Evolutionary conservation across 1,284 basidiomycete genomes (phyloP).

Genomic region (Phenoliferia sp.): DNA sequence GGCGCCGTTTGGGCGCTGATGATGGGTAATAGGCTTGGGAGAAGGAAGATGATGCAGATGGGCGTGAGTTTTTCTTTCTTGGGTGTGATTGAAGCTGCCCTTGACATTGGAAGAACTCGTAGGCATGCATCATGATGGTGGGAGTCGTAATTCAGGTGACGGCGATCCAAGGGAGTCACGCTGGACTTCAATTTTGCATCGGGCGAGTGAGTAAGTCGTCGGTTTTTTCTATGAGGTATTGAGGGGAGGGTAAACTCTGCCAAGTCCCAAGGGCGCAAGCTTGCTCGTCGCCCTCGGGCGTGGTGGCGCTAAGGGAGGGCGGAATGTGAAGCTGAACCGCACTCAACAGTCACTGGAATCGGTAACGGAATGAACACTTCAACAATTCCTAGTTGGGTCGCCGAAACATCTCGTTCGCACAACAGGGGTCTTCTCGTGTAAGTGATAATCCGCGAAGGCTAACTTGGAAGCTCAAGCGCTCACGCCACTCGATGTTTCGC

Average conservation of each 20-base stretch:
- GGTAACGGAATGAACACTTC: conserved; percentile 53
- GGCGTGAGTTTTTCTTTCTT: not conserved
- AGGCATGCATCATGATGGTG: not conserved
- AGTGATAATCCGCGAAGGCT: conserved; percentile 41
- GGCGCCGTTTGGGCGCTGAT: conserved; percentile 28
- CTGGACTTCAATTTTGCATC: not conserved
- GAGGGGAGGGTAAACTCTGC: no score
- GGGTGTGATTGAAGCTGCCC: not conserved
- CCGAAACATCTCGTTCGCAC: conserved; percentile 54
- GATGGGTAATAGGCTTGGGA: conserved; percentile 26
- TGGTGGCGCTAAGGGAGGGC: no score
- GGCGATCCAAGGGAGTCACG: not conserved
- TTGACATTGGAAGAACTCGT: no score
- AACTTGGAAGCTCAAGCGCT: not conserved
- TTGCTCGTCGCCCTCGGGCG: no score
- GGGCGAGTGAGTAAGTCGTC: not conserved
- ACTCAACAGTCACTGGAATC: no score
- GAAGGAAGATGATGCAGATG: conserved; percentile 1
- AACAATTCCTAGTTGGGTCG: conserved; percentile 55
- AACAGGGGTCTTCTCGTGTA: conserved; percentile 56
- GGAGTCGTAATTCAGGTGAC: not conserved
- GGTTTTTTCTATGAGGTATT: not conserved
- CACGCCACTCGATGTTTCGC: no score
- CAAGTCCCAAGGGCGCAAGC: no score
- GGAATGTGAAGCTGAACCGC: no score